Evolutionary conservation across 2,329 filamentous ascomycete species (phyloP), one percentile per base, ranked within the genome.

Genomic region (Remersonia thermophila): DNA sequence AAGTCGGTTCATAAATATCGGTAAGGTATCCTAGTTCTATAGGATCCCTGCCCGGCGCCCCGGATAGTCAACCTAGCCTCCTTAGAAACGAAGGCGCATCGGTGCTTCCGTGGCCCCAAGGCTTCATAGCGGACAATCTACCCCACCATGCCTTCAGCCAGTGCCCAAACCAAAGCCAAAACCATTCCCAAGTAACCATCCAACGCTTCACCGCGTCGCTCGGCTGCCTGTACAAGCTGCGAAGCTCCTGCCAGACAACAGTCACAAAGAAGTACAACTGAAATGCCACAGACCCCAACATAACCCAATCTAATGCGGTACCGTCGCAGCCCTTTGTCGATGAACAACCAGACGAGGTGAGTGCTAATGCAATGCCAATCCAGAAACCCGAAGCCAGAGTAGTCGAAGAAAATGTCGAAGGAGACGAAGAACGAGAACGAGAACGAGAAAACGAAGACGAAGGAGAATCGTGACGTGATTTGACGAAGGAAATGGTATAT

Each of bases 401-500:
- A 15, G 16, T 15, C 11, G 36, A 40, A 23, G 35, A 33, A n/a
- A 31, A 33, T 26, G 28, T 26, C 30, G 29, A 27, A 27, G 34
- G 20, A 23, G 8, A 13, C 26, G 30, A 37, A 28, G 28, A 35
- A 23, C 5, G 5, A 17, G 28, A 32, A 35, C 32, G 5, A 37
- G 37, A 15, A 18, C 27, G 12, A 27, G 32, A 35, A 14, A n/a
- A 9, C 6, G 18, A 33, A 36, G 30, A 29, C 13, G 27, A 33
- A 36, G 30, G 26, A n/a, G 27, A 35, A 18, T 42, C 32, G 25
- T 45, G 29, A 32, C 13, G 28, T 36, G 33, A 38, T 28, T 32
- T 33, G 33, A 49, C 44, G 48, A 48, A 47, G 39, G 45, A 45
- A 33, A 49, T 30, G 41, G 37, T 48, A 47, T 40, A 44, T 8